phyloP scores from a whole-genome alignment of 208 protist genomes.

The Strigomonas galati region DNA sequence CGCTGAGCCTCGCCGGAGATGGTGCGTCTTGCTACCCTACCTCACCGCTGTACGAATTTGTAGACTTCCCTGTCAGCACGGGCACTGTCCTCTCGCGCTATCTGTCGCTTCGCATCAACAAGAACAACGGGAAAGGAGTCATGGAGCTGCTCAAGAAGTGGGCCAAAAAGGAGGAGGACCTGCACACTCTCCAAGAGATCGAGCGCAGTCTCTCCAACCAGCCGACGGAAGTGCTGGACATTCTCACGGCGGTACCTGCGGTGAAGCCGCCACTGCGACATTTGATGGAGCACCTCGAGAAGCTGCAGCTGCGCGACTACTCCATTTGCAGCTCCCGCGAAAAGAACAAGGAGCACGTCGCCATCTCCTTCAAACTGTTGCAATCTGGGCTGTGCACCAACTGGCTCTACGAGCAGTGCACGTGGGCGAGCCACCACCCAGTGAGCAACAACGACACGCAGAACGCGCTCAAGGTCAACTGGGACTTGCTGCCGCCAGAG shows the following conservation, averaged over 20 bases:
- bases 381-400: conserved; percentile 57
- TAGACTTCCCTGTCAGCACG: conserved; percentile 48
- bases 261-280: conserved; percentile 38
- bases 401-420: conserved; percentile 53
- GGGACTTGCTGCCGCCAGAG: not conserved
- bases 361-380: conserved; percentile 81
- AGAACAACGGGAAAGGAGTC: conserved; percentile 18
- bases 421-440: conserved; percentile 14
- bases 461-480: conserved; percentile 6
- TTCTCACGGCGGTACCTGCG: conserved; percentile 24
- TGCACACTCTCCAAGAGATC: conserved; percentile 15
- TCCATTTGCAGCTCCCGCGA: conserved; percentile 79
- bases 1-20: conserved; percentile 21
- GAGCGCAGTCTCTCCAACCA: conserved; percentile 1
- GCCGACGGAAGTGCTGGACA: conserved; percentile 21
- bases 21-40: conserved; percentile 26
- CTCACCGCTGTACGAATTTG: conserved; percentile 38
- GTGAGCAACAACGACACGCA: not conserved
- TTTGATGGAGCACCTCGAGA: conserved; percentile 61
- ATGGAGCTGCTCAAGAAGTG: conserved; percentile 22
- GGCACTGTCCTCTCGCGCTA: conserved; percentile 36
- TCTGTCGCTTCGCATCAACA: conserved; percentile 39
- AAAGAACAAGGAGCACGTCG: conserved; percentile 39
- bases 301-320: conserved; percentile 86
- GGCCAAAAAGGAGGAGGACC: conserved; percentile 13